Percentiles rank a stretch among this genome's conserved stretches.
These are phyloP conservation scores for Pythium dissotocum DNA, from an alignment of 352 stramenopile species.

Conservation along the genomic window DNA sequence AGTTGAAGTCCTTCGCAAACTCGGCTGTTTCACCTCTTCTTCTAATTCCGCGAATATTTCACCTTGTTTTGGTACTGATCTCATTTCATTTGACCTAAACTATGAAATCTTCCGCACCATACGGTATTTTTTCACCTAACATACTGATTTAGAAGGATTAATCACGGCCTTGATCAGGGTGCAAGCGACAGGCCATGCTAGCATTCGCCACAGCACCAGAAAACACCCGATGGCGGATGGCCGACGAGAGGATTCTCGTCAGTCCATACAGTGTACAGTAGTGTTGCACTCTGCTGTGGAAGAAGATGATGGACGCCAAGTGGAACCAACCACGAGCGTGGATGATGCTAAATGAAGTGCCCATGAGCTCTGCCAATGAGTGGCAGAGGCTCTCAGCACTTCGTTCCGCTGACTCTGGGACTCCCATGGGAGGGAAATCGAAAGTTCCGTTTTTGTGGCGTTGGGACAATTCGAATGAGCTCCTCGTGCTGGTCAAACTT, in stretches of 20 bases:
- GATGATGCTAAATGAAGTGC: neutral
- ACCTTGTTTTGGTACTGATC: neutral
- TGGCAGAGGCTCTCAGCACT: too few relatives aligned
- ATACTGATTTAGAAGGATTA: neutral
- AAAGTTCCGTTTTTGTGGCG: constrained; percentile 7
- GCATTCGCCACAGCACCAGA: constrained; percentile 1
- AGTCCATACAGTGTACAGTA: too few relatives aligned
- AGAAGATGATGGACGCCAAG: neutral
- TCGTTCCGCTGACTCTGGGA: neutral
- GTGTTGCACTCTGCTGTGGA: neutral
- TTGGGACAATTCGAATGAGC: neutral
- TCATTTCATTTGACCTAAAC: neutral
- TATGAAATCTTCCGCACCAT: neutral
- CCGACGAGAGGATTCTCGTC: neutral
- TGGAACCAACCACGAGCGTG: neutral
- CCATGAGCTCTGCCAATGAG: too few relatives aligned
- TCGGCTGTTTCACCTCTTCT: neutral
- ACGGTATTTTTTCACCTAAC: neutral
- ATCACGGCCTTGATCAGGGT: neutral
- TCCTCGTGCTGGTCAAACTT: neutral
- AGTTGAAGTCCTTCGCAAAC: neutral
- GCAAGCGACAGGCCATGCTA: neutral
- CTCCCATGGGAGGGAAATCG: neutral
- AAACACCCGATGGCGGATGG: neutral
- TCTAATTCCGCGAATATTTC: neutral